Conservation (phyloP, 305 asterid species). For the Solanum chacoense region DNA sequence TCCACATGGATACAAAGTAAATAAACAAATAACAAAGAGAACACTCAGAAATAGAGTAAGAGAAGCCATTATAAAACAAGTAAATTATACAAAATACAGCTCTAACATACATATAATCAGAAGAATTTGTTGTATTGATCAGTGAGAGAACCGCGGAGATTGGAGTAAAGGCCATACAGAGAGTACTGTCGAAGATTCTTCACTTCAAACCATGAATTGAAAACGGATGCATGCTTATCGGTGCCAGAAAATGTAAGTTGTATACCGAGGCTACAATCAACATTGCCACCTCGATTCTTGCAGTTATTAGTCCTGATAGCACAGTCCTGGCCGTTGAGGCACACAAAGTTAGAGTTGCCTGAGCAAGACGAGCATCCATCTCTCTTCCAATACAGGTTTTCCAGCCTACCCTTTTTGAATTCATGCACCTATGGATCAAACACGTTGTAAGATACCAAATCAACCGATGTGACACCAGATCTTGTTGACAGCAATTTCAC, state of each 20-base stretch:
- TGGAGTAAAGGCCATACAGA: slow-evolving; percentile 59
- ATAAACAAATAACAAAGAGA: slow-evolving; percentile 10
- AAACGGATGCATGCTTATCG: slow-evolving; percentile 70
- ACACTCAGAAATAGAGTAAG: background rate
- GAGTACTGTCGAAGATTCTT: slow-evolving; percentile 87
- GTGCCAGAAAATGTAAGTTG: slow-evolving; percentile 93
- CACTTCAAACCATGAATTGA: slow-evolving; percentile 95
- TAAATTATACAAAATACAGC: slow-evolving; percentile 8
- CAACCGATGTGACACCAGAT: background rate
- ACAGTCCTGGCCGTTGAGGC: slow-evolving; percentile 88
- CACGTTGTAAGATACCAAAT: background rate
- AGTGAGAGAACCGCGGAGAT: slow-evolving; percentile 69
- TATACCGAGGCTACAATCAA: slow-evolving; percentile 89
- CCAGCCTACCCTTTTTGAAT: slow-evolving; percentile 83
- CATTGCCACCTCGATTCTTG: slow-evolving; percentile 57
- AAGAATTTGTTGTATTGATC: slow-evolving; percentile 58
- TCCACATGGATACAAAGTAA: background rate
- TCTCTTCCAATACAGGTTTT: slow-evolving; percentile 91
- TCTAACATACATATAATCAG: slow-evolving; percentile 14
- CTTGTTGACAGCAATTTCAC: slow-evolving; percentile 7
- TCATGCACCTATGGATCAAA: slow-evolving; percentile 55
- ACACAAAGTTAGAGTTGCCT: slow-evolving; percentile 52
- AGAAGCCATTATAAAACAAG: background rate
- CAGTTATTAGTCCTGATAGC: slow-evolving; percentile 71
- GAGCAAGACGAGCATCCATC: slow-evolving; percentile 82